A percentile compares a stretch with the other conserved stretches of the same genome.
Conservation (phyloP, 352 stramenopile genomes). For the Globisporangium irregulare region DNA sequence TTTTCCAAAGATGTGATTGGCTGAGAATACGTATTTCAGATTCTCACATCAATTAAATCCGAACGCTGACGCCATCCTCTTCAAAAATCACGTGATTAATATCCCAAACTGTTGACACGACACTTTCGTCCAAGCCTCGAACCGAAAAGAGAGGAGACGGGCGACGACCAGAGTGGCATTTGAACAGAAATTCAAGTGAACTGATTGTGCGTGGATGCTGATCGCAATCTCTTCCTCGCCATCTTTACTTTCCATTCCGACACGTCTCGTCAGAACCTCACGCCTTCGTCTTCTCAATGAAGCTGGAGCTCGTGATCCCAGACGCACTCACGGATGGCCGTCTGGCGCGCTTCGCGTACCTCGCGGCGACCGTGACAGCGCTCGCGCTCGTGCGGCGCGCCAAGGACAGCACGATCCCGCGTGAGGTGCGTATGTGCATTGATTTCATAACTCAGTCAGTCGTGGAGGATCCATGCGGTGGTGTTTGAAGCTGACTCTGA, state of each 20-base stretch:
- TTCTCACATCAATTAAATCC: no score
- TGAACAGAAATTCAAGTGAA: not conserved
- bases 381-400: conserved; percentile 18
- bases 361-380: conserved; percentile 13
- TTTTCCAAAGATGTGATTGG: no score
- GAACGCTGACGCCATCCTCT: no score
- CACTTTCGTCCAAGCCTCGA: no score
- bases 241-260: not conserved
- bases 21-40: no score
- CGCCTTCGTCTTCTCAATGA: conserved; percentile 7
- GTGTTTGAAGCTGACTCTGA: not conserved
- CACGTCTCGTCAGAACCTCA: not conserved
- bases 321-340: conserved; percentile 12
- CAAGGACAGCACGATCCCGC: conserved; percentile 20
- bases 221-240: not conserved
- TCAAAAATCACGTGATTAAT: no score
- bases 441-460: not conserved
- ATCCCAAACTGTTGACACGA: no score
- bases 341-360: conserved; percentile 16
- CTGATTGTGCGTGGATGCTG: not conserved
- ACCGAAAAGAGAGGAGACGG: no score
- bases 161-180: no score
- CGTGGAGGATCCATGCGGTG: not conserved
- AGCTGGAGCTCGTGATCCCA: conserved; percentile 18
- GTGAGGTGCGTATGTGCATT: conserved; percentile 9